These are phyloP conservation scores for Colletotrichum abscissum DNA, from an alignment of 2,329 filamentous ascomycete genomes.

Conservation along the genomic window DNA sequence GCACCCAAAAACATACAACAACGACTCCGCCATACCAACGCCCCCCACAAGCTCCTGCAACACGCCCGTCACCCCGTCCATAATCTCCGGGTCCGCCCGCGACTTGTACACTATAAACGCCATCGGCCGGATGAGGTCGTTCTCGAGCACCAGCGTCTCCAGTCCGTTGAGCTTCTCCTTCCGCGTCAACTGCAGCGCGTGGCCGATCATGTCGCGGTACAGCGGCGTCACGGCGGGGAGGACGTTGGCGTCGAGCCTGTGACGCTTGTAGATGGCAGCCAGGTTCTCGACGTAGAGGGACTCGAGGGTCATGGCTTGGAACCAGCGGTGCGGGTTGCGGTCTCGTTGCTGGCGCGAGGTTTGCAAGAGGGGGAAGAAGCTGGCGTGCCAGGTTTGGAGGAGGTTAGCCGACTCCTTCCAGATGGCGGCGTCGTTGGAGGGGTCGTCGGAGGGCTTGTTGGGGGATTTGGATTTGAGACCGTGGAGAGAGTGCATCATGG, in stretches of 20 bases:
- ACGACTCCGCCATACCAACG: neutral
- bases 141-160: conserved; percentile 15
- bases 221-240: conserved; percentile 15
- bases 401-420: conserved; percentile 9
- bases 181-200: conserved; percentile 2
- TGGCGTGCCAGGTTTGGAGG: conserved; percentile 2
- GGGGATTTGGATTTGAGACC: conserved; percentile 6
- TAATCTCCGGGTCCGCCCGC: conserved; percentile 3
- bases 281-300: conserved; percentile 22
- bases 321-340: neutral
- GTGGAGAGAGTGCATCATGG: conserved; percentile 21
- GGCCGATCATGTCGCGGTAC: conserved; percentile 15
- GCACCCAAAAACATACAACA: conserved; percentile 1
- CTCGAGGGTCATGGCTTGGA: conserved; percentile 27
- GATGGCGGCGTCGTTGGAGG: neutral
- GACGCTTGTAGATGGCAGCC: conserved; percentile 15
- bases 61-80: neutral
- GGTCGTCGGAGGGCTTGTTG: neutral
- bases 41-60: conserved; percentile 3
- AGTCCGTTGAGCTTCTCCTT: conserved; percentile 1
- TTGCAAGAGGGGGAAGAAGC: conserved; percentile 16
- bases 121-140: conserved; percentile 17
- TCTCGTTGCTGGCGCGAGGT: neutral
- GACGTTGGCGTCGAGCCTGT: conserved; percentile 11
- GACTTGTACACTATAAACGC: conserved; percentile 23